Percentiles rank a stretch among this genome's conserved stretches.
Conservation (phyloP, 768 basidiomycete genomes). For the Leccinellum luteum region DNA sequence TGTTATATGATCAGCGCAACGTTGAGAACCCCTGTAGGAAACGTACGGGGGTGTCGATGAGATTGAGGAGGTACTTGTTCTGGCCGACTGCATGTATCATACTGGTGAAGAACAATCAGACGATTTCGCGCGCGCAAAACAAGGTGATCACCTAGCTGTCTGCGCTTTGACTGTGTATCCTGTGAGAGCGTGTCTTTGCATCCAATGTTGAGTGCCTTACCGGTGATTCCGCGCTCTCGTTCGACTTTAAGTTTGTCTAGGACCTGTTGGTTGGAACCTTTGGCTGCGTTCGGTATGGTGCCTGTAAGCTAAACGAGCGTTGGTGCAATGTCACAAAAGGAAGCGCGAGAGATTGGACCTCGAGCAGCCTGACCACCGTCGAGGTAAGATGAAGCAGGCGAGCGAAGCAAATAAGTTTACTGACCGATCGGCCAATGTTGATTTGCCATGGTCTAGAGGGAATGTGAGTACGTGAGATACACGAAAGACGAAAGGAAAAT, state of each 20-base stretch:
- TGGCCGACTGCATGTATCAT: slow-evolving; percentile 71
- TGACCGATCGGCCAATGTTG: slow-evolving; percentile 85
- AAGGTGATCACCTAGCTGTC: slow-evolving; percentile 68
- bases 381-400: background rate
- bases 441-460: slow-evolving; percentile 87
- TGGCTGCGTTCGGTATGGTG: slow-evolving; percentile 68
- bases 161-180: slow-evolving; percentile 80
- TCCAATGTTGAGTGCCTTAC: slow-evolving; percentile 32
- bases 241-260: slow-evolving; percentile 96
- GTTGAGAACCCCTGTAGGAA: background rate
- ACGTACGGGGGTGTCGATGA: slow-evolving; percentile 91
- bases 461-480: slow-evolving; percentile 4
- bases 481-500: background rate
- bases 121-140: background rate
- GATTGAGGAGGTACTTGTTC: slow-evolving; percentile 73
- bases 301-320: slow-evolving; percentile 67
- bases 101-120: slow-evolving; percentile 36
- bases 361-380: slow-evolving; percentile 54
- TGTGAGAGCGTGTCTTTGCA: slow-evolving; percentile 3
- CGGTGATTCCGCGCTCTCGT: slow-evolving; percentile 93
- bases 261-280: slow-evolving; percentile 77
- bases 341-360: slow-evolving; percentile 44
- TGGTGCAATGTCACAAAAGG: background rate
- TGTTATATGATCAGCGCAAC: slow-evolving; percentile 26
- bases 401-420: slow-evolving; percentile 19